These are phyloP conservation scores for Imleria badia DNA, from an alignment of 768 basidiomycete species.

Conservation along the genomic window DNA sequence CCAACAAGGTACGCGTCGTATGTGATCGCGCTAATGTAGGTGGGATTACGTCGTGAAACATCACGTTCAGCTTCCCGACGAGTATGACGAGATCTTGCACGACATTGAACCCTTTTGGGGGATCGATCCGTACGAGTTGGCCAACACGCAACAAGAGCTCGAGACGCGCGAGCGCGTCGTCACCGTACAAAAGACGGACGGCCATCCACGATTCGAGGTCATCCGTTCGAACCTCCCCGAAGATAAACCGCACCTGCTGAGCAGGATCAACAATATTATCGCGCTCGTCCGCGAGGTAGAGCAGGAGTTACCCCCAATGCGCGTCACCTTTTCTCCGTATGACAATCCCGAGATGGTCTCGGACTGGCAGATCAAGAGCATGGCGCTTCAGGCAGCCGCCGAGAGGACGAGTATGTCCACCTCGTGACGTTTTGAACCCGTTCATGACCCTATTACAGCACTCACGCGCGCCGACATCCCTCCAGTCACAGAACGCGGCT, in stretches of 20 bases:
- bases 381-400: constrained; percentile 27
- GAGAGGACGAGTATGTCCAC: constrained; percentile 26
- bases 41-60: too few species aligned
- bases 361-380: constrained; percentile 22
- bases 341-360: constrained; percentile 32
- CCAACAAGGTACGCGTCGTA: neutral
- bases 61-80: constrained; percentile 36
- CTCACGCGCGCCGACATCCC: constrained; percentile 35
- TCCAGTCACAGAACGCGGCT: constrained; percentile 24
- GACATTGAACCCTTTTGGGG: constrained; percentile 40
- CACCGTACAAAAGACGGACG: too few species aligned
- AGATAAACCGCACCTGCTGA: constrained; percentile 1
- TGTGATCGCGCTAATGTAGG: constrained; percentile 18
- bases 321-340: constrained; percentile 29
- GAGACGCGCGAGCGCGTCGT: constrained; percentile 16
- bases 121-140: constrained; percentile 30
- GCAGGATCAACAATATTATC: constrained; percentile 14
- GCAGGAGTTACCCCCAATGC: constrained; percentile 31
- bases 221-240: too few species aligned
- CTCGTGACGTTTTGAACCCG: neutral
- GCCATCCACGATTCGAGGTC: too few species aligned
- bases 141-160: constrained; percentile 14
- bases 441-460: constrained; percentile 19
- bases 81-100: constrained; percentile 45
- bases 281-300: constrained; percentile 28